phyloP scores from a whole-genome alignment of 768 basidiomycete genomes.

The Boletus reticulatus region DNA sequence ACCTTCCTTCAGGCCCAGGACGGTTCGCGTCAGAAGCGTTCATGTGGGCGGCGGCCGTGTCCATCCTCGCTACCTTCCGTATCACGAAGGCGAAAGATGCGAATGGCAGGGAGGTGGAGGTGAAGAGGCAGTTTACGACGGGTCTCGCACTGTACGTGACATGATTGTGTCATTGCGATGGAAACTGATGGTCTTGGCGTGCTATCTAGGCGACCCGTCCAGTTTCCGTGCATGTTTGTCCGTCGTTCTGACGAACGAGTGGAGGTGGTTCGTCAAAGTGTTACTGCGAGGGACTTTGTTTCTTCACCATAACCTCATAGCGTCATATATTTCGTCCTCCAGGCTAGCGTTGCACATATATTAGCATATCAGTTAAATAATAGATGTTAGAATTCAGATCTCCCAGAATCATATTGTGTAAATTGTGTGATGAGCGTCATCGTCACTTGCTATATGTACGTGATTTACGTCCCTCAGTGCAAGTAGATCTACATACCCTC shows the following conservation, averaged over 20 bases:
- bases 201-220: slow-evolving; percentile 15
- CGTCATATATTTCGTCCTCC: neutral
- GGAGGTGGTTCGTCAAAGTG: neutral
- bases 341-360: too few relatives aligned
- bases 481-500: too few relatives aligned
- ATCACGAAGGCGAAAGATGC: slow-evolving; percentile 24
- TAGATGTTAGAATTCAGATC: too few relatives aligned
- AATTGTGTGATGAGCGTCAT: too few relatives aligned
- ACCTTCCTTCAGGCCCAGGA: slow-evolving; percentile 12
- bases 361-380: too few relatives aligned
- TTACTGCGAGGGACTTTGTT: too few relatives aligned
- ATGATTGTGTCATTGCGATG: neutral
- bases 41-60: slow-evolving; percentile 22
- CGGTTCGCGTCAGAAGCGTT: slow-evolving; percentile 22
- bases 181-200: neutral
- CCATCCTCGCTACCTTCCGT: slow-evolving; percentile 21
- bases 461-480: too few relatives aligned
- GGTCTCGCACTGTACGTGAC: slow-evolving; percentile 21
- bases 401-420: too few relatives aligned
- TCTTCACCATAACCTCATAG: too few relatives aligned
- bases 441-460: too few relatives aligned
- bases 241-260: slow-evolving; percentile 13
- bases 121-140: slow-evolving; percentile 22
- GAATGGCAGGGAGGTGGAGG: slow-evolving; percentile 18
- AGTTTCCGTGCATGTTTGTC: slow-evolving; percentile 23